Evolutionary conservation across 2,329 filamentous ascomycete genomes (phyloP).

Genomic region (Emergomyces pasteurianus): DNA sequence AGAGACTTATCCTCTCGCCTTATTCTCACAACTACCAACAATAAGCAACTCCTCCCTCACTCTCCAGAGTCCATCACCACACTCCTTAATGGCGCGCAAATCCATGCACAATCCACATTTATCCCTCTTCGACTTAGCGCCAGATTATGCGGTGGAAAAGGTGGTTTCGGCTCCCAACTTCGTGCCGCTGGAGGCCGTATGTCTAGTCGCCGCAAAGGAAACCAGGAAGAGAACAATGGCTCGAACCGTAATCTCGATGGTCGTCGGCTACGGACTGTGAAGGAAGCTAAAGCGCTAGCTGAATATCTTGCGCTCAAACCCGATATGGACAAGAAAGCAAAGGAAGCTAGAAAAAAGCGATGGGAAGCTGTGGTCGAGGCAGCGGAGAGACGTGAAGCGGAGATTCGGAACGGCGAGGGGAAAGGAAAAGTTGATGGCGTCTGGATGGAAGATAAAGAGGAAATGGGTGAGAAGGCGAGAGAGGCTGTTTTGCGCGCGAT

Average conservation of each 20-base stretch:
- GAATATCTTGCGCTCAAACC: constrained; percentile 94
- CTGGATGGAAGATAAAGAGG: constrained; percentile 93
- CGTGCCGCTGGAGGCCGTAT: constrained; percentile 95
- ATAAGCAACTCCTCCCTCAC: constrained; percentile 51
- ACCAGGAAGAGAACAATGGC: constrained; percentile 69
- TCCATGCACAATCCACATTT: constrained; percentile 48
- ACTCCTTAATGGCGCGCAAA: constrained; percentile 40
- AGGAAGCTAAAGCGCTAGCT: constrained; percentile 86
- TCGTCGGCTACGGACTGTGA: constrained; percentile 76
- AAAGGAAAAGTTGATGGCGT: constrained; percentile 62
- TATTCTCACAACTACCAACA: constrained; percentile 70
- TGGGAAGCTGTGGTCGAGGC: constrained; percentile 84
- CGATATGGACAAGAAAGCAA: constrained; percentile 91
- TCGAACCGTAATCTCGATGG: constrained; percentile 92
- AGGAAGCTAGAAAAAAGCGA: constrained; percentile 64
- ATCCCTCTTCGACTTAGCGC: constrained; percentile 70
- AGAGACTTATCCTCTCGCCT: constrained; percentile 43
- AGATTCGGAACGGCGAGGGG: constrained; percentile 59
- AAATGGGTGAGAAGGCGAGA: constrained; percentile 70
- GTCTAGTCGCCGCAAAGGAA: constrained; percentile 86
- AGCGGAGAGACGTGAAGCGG: constrained; percentile 71
- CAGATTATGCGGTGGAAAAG: constrained; percentile 82
- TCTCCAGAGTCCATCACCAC: constrained; percentile 47
- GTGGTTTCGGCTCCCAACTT: constrained; percentile 93
- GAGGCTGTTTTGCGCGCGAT: constrained; percentile 64